Conservation (phyloP, 2,329 filamentous ascomycete species). For the Hypoxylon sp. region DNA sequence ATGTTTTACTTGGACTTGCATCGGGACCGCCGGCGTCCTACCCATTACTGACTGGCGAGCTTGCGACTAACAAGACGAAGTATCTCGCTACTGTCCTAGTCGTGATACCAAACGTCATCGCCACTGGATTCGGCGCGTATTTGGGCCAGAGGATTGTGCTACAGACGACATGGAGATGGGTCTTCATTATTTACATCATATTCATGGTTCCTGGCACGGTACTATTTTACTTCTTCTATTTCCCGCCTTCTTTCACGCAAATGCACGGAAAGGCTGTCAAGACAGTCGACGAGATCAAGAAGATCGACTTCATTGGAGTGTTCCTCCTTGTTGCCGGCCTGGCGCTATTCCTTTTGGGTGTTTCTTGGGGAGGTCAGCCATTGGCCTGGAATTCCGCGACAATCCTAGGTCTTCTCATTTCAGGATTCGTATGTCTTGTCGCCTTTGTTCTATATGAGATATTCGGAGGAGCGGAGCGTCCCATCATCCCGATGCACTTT, state of each 20-base stretch:
- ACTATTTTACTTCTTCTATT: slow-evolving; percentile 44
- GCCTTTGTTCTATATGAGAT: slow-evolving; percentile 51
- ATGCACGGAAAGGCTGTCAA: slow-evolving; percentile 40
- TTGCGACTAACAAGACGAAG: slow-evolving; percentile 45
- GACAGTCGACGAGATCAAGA: slow-evolving; percentile 34
- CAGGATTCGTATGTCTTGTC: slow-evolving; percentile 42
- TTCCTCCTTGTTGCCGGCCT: slow-evolving; percentile 51
- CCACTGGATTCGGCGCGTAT: slow-evolving; percentile 45
- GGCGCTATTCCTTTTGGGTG: slow-evolving; percentile 50
- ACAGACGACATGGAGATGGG: slow-evolving; percentile 43
- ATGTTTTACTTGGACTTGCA: slow-evolving; percentile 43
- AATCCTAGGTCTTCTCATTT: slow-evolving; percentile 50
- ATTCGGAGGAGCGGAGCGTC: slow-evolving; percentile 24
- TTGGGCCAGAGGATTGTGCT: slow-evolving; percentile 39
- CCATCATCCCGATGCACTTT: slow-evolving; percentile 53
- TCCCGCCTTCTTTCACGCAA: slow-evolving; percentile 44
- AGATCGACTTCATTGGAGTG: slow-evolving; percentile 50
- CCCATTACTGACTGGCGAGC: slow-evolving; percentile 44
- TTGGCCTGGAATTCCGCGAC: slow-evolving; percentile 44
- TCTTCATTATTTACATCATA: slow-evolving; percentile 48
- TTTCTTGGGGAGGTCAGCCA: slow-evolving; percentile 50
- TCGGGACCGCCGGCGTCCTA: slow-evolving; percentile 36
- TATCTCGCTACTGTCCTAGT: slow-evolving; percentile 41
- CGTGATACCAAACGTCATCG: slow-evolving; percentile 42
- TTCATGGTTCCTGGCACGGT: slow-evolving; percentile 38